Evolutionary conservation across 495 filamentous ascomycete genomes (phyloP).

Genomic region (Annulohypoxylon bovei): DNA sequence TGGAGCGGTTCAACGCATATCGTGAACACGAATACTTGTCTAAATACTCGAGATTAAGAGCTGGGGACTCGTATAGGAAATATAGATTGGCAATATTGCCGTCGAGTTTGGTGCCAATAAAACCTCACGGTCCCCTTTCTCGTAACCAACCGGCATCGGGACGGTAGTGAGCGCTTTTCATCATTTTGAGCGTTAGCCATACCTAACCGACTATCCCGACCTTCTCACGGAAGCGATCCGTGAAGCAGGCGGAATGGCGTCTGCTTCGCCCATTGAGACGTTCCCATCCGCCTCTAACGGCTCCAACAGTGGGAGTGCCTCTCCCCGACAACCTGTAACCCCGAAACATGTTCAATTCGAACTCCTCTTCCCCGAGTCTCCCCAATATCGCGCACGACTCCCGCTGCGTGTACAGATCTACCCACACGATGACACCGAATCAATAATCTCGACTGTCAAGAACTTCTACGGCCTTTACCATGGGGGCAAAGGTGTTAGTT

Average conservation of each 20-base stretch:
- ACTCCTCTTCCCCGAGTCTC: slow-evolving; percentile 77
- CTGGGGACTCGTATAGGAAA: slow-evolving; percentile 22
- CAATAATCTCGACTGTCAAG: slow-evolving; percentile 94
- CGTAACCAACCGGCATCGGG: slow-evolving; percentile 27
- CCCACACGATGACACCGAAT: slow-evolving; percentile 93
- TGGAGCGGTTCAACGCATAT: slow-evolving; percentile 14
- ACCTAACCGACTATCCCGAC: slow-evolving; percentile 22
- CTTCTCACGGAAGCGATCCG: slow-evolving; percentile 40
- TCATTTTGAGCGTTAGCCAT: slow-evolving; percentile 26
- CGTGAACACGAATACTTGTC: slow-evolving; percentile 25
- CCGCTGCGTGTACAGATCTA: slow-evolving; percentile 93
- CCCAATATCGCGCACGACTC: slow-evolving; percentile 78
- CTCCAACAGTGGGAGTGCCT: slow-evolving; percentile 56
- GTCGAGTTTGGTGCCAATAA: slow-evolving; percentile 37
- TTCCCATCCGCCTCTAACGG: slow-evolving; percentile 43
- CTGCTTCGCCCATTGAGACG: slow-evolving; percentile 56
- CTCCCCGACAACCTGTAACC: slow-evolving; percentile 56
- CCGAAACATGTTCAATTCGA: slow-evolving; percentile 89
- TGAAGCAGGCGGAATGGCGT: slow-evolving; percentile 56
- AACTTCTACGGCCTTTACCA: slow-evolving; percentile 94
- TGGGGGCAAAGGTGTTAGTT: slow-evolving; percentile 80
- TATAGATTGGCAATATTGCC: slow-evolving; percentile 33
- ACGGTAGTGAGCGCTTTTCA: slow-evolving; percentile 45
- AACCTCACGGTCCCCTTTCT: slow-evolving; percentile 27
- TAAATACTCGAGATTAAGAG: slow-evolving; percentile 9